Evolutionary conservation across 177 flowering plant genomes (phyloP).

Genomic region (Tripterygium wilfordii): DNA sequence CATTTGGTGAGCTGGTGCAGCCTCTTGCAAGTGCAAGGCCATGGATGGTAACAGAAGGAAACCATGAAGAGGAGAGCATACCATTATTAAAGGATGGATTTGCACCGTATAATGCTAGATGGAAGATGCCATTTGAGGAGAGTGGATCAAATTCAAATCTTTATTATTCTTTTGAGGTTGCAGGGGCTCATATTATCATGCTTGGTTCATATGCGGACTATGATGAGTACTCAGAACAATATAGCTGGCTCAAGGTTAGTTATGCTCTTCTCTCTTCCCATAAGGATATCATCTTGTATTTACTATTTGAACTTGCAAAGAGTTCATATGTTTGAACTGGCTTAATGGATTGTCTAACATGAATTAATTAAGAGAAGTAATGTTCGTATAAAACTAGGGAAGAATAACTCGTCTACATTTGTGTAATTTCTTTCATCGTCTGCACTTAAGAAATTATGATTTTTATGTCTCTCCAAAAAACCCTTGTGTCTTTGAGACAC

Average conservation of each 20-base stretch:
- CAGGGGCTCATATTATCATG: slow-evolving; percentile 85
- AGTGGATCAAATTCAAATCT: slow-evolving; percentile 86
- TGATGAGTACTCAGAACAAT: slow-evolving; percentile 78
- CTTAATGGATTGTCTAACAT: too few relatives aligned
- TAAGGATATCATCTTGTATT: neutral
- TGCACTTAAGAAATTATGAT: too few relatives aligned
- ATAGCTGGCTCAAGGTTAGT: slow-evolving; percentile 83
- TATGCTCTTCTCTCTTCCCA: neutral
- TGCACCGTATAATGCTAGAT: slow-evolving; percentile 78
- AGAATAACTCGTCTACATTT: too few relatives aligned
- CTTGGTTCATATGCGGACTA: slow-evolving; percentile 89
- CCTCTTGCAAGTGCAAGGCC: slow-evolving; percentile 94
- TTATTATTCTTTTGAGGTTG: slow-evolving; percentile 91
- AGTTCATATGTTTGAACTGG: too few relatives aligned
- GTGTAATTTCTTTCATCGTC: too few relatives aligned
- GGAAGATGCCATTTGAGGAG: slow-evolving; percentile 96
- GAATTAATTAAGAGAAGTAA: too few relatives aligned
- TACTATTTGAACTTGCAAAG: too few relatives aligned
- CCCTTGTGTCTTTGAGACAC: too few relatives aligned
- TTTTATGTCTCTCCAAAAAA: too few relatives aligned
- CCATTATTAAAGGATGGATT: slow-evolving; percentile 60
- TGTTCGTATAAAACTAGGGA: too few relatives aligned
- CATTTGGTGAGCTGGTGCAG: slow-evolving; percentile 84
- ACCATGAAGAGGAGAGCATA: slow-evolving; percentile 79
- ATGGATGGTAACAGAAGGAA: slow-evolving; percentile 97